Base-by-base conservation (phyloP, 345 rosid genomes). In the Lepidium didymum region DNA sequence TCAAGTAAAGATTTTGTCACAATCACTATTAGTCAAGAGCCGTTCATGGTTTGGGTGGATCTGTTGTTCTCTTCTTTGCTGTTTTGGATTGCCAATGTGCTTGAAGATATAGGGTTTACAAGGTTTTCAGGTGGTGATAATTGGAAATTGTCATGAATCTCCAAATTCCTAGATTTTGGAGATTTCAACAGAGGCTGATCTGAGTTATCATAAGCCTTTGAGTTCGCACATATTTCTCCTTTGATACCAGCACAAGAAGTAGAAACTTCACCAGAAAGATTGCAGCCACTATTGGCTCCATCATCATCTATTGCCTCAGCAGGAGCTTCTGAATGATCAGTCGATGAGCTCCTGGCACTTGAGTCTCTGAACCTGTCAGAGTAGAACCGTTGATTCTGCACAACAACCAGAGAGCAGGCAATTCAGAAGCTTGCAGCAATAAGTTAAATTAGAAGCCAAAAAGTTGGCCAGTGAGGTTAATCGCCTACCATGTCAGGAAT, bases 401-500 rank as follows among this genome's bases (percentile, higher is more conserved):
- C 31, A 83, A n/a, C n/a, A n/a, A 56, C 69, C 69, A 75, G 15
- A 8, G 37, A 55, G 21, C 23, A 75, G 3, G 40, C 10, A 45
- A 55, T 54, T 68, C 15, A 75, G 41, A 68, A 45, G n/a, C 53
- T 74, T 45, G 45, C 23, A 68, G 33, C 37, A 61, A 62, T 35
- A 35, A 41, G 27, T 15, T 42, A 52, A 42, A 6, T n/a, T 53
- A 21, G 4, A 49, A 21, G n/a, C n/a, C n/a, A n/a, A n/a, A n/a
- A n/a, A n/a, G n/a, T n/a, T n/a, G 1, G 55, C 7, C 3, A 36
- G 31, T 4, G 16, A n/a, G 47, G 16, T 10, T 14, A 34, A 34
- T 40, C 29, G 2, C 79, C 6, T 85, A 88, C 96, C 91, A 37
- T 29, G 43, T 79, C 40, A 29, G 92, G 95, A 47, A 89, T 86